Evolutionary conservation across 495 filamentous ascomycete species (phyloP), one percentile per base, ranked within the genome.

Genomic region (Thozetella sp.): DNA sequence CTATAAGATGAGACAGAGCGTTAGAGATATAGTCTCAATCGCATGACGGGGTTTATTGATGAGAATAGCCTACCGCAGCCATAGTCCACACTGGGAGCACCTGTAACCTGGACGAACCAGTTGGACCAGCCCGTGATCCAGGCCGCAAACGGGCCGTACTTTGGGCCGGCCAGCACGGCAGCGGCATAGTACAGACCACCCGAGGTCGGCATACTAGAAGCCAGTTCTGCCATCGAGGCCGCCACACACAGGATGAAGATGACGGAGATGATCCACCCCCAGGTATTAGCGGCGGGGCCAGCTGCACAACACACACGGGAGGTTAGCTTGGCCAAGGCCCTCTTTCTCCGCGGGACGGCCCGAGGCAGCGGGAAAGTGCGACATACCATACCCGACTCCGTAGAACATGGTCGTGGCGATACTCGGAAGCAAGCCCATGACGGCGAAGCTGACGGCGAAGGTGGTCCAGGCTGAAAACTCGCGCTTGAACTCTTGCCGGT

Each of bases 391-490:
- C 55, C 90, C 90, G 83, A 93, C 88, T 56, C 90, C 90, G 79
- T 91, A 93, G 63, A 81, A 87, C 54, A 93, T 73, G 0, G 90
- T 93, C 55, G 81, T 87, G 3, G 90, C 90, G 66, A 92, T 91
- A 50, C 86, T 89, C 0, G 90, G 90, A 43, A 93, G 71, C 53
- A 93, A 67, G 3, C 90, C 90, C 57, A 93, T 72, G 3, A 92
- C 89, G 4, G 90, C 88, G 68, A 93, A 93, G 57, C 83, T 88
- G 52, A 93, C 89, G 64, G 88, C 90, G 72, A 93, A 93, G 0
- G 89, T 89, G 13, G 89, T 90, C 86, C 88, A 93, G n/a, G 91
- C 73, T n/a, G 83, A 88, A 67, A 93, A 92, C 63, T 93, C 90
- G 60, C 90, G 79, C 73, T 90, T 92, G 78, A 93, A 93, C 64